Conservation (phyloP, 495 filamentous ascomycete species). For the Hyphodiscus hymeniophilus region DNA sequence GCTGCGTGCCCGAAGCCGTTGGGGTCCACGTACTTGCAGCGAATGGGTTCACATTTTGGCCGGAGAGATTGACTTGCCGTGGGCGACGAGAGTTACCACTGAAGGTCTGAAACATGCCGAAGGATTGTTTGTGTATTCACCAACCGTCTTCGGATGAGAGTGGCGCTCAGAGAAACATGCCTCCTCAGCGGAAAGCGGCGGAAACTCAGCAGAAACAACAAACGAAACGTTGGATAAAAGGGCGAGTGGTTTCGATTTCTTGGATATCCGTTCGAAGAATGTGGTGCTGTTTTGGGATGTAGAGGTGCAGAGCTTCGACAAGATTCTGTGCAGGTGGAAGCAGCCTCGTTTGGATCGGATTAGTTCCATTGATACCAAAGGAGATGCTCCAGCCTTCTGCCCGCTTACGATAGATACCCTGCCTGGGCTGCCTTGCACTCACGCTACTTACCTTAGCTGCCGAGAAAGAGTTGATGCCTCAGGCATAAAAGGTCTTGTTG, state of each 20-base stretch:
- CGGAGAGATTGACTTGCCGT: slow-evolving; percentile 90
- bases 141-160: slow-evolving; percentile 1
- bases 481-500: too few species aligned
- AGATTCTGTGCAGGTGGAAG: not conserved
- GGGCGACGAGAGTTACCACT: slow-evolving; percentile 77
- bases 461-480: too few species aligned
- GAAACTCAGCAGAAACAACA: not conserved
- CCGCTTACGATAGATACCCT: too few species aligned
- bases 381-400: too few species aligned
- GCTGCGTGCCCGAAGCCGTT: slow-evolving; percentile 51
- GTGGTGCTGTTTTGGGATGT: not conserved
- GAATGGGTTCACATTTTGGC: slow-evolving; percentile 71
- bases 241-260: not conserved
- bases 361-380: too few species aligned
- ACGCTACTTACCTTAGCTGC: too few species aligned
- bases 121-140: not conserved
- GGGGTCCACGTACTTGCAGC: slow-evolving; percentile 43
- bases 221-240: too few species aligned
- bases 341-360: too few species aligned
- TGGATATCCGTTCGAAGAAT: not conserved
- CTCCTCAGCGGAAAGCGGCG: not conserved
- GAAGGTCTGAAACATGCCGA: slow-evolving; percentile 79
- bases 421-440: too few species aligned
- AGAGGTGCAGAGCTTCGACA: not conserved
- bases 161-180: slow-evolving; percentile 16